These are phyloP conservation scores for Jackrogersella minutella DNA, from an alignment of 495 filamentous ascomycete genomes.

Conservation along the genomic window DNA sequence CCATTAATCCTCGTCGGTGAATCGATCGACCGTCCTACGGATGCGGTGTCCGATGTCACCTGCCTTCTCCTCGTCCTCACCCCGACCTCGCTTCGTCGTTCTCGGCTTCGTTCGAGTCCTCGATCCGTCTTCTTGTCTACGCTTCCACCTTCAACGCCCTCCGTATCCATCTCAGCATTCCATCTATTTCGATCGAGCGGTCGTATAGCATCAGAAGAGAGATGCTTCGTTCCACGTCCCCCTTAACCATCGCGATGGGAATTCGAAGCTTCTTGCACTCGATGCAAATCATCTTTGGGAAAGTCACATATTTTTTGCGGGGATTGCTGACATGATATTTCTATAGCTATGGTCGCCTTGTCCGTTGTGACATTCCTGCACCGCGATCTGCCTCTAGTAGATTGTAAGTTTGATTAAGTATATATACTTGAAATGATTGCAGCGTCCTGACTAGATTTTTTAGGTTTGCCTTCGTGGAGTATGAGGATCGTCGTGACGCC, in stretches of 20 bases:
- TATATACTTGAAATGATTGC: not conserved
- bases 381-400: constrained; percentile 90
- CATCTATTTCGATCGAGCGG: constrained; percentile 63
- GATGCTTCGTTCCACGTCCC: constrained; percentile 50
- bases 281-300: constrained; percentile 41
- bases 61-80: constrained; percentile 43
- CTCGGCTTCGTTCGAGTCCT: constrained; percentile 49
- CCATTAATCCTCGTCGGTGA: constrained; percentile 52
- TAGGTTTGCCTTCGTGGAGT: constrained; percentile 99
- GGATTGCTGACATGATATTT: constrained; percentile 51
- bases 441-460: constrained; percentile 34
- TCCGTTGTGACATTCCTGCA: constrained; percentile 98
- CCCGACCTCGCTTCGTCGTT: constrained; percentile 47
- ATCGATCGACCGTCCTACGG: constrained; percentile 47
- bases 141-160: constrained; percentile 51
- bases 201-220: constrained; percentile 51
- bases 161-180: constrained; percentile 51
- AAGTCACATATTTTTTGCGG: constrained; percentile 43
- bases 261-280: constrained; percentile 40
- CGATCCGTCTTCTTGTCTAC: constrained; percentile 51
- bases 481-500: constrained; percentile 97
- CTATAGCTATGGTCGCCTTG: constrained; percentile 93
- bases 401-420: constrained; percentile 72
- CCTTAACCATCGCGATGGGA: constrained; percentile 46
- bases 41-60: constrained; percentile 48